These are phyloP conservation scores for Aegle marmelos DNA, from an alignment of 345 rosid species.

Conservation along the genomic window DNA sequence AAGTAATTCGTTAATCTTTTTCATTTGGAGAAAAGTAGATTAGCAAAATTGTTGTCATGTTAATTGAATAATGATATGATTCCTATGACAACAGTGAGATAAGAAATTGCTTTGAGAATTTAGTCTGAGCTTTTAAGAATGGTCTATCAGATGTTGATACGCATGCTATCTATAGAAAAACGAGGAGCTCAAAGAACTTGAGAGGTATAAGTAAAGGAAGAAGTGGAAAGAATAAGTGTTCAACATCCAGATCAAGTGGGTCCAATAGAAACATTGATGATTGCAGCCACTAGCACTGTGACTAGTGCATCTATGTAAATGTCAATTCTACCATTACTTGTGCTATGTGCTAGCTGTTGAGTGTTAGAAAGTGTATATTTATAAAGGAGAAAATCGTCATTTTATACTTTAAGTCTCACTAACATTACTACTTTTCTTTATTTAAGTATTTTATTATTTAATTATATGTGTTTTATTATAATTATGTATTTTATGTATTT, in stretches of 20 bases:
- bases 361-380: no score
- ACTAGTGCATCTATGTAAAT: constrained; percentile 68
- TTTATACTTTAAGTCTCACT: no score
- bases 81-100: constrained; percentile 54
- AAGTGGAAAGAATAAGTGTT: constrained; percentile 44
- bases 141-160: constrained; percentile 76
- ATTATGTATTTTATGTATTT: no score
- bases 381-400: no score
- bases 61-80: background rate
- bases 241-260: constrained; percentile 58
- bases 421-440: no score
- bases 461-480: no score
- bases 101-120: constrained; percentile 74
- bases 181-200: constrained; percentile 45
- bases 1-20: background rate
- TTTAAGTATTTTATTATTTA: no score
- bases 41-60: background rate
- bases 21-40: background rate
- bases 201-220: constrained; percentile 32
- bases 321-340: constrained; percentile 50
- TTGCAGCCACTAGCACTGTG: constrained; percentile 72
- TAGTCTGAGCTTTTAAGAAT: constrained; percentile 75
- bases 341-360: constrained; percentile 78
- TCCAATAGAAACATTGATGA: constrained; percentile 42
- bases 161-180: constrained; percentile 49